Conservation (phyloP, 129 eudicot species). For the Flaveria ramosissima region DNA sequence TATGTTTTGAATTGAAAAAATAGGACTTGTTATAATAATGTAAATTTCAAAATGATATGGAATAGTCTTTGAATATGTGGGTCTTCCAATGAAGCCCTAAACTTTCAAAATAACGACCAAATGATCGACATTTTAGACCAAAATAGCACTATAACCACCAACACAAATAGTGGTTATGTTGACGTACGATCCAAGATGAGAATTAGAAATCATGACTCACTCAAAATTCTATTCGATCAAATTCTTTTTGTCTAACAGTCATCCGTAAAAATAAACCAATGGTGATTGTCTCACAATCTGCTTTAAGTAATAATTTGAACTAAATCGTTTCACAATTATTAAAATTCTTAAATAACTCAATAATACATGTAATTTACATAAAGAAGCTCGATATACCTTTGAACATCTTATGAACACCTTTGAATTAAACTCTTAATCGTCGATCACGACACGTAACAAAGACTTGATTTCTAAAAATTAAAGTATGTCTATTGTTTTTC, state of each 20-base stretch:
- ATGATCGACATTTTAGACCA: neutral
- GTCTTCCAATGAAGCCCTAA: too few species aligned
- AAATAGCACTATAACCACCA: neutral
- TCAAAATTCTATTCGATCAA: too few species aligned
- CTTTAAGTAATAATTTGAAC: neutral
- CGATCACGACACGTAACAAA: neutral
- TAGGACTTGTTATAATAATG: too few species aligned
- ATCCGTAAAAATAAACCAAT: too few species aligned
- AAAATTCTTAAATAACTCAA: neutral
- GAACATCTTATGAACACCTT: neutral
- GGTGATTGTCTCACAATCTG: neutral
- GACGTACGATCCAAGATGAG: too few species aligned
- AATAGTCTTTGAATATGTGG: too few species aligned
- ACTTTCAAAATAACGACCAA: neutral
- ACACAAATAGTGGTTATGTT: too few species aligned
- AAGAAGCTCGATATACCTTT: neutral
- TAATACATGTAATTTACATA: neutral
- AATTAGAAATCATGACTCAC: too few species aligned
- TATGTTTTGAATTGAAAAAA: too few species aligned
- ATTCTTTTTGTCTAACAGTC: too few species aligned
- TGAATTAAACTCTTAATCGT: neutral
- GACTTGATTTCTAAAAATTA: neutral
- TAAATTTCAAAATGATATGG: too few species aligned
- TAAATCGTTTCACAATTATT: neutral
- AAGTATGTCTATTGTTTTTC: neutral